phyloP scores from a whole-genome alignment of 2,329 filamentous ascomycete species.

The Eurotiales sp. region DNA sequence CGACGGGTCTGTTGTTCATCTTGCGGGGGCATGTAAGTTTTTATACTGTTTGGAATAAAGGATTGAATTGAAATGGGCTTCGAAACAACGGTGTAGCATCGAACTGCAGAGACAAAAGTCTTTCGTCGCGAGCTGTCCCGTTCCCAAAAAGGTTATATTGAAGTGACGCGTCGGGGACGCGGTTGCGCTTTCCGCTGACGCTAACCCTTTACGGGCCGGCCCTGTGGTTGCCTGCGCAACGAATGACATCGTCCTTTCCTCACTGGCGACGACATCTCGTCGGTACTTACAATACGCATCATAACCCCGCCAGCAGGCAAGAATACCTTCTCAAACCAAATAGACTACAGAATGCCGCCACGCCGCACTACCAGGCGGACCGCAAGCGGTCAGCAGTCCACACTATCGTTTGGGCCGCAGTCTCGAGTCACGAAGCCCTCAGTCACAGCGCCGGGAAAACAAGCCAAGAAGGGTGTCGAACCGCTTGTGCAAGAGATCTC shows the following conservation, averaged over 20 bases:
- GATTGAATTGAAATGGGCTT: too few species aligned
- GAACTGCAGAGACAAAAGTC: too few species aligned
- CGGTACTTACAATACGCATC: too few species aligned
- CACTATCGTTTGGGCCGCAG: slow-evolving; percentile 59
- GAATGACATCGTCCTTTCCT: slow-evolving; percentile 7
- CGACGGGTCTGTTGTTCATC: slow-evolving; percentile 70
- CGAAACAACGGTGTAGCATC: too few species aligned
- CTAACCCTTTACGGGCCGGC: slow-evolving; percentile 34
- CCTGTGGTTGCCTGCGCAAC: slow-evolving; percentile 5
- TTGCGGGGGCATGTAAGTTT: too few species aligned
- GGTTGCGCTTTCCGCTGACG: slow-evolving; percentile 30
- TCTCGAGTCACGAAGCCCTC: slow-evolving; percentile 58
- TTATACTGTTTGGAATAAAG: too few species aligned
- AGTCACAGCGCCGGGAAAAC: slow-evolving; percentile 25
- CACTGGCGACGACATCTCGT: slow-evolving; percentile 17
- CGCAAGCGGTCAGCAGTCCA: slow-evolving; percentile 49
- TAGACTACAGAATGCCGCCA: slow-evolving; percentile 39
- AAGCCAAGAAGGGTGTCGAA: slow-evolving; percentile 16
- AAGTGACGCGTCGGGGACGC: not conserved
- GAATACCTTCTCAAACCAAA: too few species aligned
- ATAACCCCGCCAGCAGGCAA: too few species aligned
- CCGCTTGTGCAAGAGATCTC: slow-evolving; percentile 3
- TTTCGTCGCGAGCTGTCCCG: too few species aligned
- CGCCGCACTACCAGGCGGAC: slow-evolving; percentile 36
- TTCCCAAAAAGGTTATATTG: slow-evolving; percentile 15